phyloP scores from a whole-genome alignment of 73 alveolate species.

The Symbiodinium natans region DNA sequence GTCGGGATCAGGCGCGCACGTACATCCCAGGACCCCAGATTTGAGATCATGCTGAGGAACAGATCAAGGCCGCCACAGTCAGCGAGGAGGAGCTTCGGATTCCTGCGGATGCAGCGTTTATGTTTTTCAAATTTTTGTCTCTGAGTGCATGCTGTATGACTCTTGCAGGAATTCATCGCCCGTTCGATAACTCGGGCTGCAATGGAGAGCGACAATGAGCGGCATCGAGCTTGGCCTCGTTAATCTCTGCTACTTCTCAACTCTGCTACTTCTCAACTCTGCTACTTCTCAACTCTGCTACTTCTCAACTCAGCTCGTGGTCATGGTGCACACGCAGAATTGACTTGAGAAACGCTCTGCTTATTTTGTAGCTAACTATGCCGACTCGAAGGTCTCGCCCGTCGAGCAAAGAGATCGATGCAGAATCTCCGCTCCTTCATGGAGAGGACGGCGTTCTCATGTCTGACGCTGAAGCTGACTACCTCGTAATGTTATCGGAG shows the following conservation, averaged over 20 bases:
- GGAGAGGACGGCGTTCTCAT: not conserved
- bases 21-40: too few species aligned
- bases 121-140: not conserved
- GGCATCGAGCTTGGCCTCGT: not conserved
- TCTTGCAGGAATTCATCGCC: not conserved
- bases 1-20: too few species aligned
- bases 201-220: conserved; percentile 45
- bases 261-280: too few species aligned
- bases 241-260: too few species aligned
- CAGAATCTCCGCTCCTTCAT: not conserved
- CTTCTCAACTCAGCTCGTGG: not conserved
- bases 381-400: conserved; percentile 1
- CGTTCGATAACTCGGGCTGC: conserved; percentile 72
- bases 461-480: too few species aligned
- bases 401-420: not conserved
- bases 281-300: too few species aligned
- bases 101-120: not conserved
- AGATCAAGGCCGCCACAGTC: not conserved
- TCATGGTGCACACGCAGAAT: conserved; percentile 1
- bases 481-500: too few species aligned
- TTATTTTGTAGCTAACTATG: not conserved
- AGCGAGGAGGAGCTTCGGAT: not conserved
- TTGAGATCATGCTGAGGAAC: not conserved
- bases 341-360: not conserved
- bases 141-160: not conserved